phyloP scores from a whole-genome alignment of 2,329 filamentous ascomycete genomes.

The Aspergillus sclerotialis region DNA sequence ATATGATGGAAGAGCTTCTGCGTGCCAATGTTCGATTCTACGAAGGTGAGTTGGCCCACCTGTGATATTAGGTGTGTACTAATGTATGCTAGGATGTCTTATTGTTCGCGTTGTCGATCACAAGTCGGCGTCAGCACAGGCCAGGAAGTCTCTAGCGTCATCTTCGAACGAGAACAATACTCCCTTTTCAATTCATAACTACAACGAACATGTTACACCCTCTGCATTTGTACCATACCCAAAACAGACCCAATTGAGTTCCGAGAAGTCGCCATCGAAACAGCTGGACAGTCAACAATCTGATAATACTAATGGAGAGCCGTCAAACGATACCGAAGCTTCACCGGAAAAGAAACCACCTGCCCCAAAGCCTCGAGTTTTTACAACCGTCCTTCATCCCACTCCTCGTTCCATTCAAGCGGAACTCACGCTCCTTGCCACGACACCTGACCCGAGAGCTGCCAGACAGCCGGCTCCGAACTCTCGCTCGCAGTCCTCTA shows the following conservation, averaged over 20 bases:
- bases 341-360: slow-evolving; percentile 44
- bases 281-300: slow-evolving; percentile 16
- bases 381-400: slow-evolving; percentile 76
- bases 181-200: slow-evolving; percentile 85
- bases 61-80: neutral
- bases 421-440: slow-evolving; percentile 70
- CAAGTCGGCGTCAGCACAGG: slow-evolving; percentile 58
- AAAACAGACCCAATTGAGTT: slow-evolving; percentile 30
- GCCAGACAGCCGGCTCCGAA: slow-evolving; percentile 40
- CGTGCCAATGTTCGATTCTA: slow-evolving; percentile 73
- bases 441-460: slow-evolving; percentile 55
- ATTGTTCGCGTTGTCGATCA: slow-evolving; percentile 94
- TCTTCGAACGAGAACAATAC: slow-evolving; percentile 55
- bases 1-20: slow-evolving; percentile 73
- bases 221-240: slow-evolving; percentile 78
- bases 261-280: slow-evolving; percentile 21
- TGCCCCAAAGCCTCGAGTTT: slow-evolving; percentile 51
- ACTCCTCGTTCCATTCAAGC: slow-evolving; percentile 68
- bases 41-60: slow-evolving; percentile 53
- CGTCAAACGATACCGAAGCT: slow-evolving; percentile 22
- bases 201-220: slow-evolving; percentile 82
- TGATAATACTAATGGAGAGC: slow-evolving; percentile 12
- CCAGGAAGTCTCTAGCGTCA: slow-evolving; percentile 47
- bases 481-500: slow-evolving; percentile 36
- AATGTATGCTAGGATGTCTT: slow-evolving; percentile 54